A percentile compares a stretch with the other conserved stretches of the same genome.
phyloP scores from a whole-genome alignment of 2,329 filamentous ascomycete genomes.

The Penicillium sp. region DNA sequence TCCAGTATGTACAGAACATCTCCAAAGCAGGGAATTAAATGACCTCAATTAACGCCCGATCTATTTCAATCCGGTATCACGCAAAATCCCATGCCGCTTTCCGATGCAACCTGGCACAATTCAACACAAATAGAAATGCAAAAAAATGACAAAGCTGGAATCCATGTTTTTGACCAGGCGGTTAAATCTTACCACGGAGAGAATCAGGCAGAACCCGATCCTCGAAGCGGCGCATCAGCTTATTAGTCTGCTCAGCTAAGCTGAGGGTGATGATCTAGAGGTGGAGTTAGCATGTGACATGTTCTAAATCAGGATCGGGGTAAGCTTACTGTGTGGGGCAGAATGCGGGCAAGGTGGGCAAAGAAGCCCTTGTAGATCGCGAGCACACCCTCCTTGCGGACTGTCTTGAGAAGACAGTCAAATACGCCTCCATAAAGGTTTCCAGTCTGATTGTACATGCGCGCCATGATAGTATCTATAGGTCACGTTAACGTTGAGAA shows the following conservation, averaged over 20 bases:
- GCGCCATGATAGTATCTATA: constrained; percentile 92
- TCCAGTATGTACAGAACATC: not conserved
- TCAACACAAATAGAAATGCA: not conserved
- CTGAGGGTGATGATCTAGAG: constrained; percentile 78
- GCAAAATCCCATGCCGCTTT: constrained; percentile 1
- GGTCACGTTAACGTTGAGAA: not conserved
- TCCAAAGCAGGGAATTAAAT: not conserved
- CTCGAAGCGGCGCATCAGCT: constrained; percentile 80
- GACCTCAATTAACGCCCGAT: not conserved
- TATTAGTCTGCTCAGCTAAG: constrained; percentile 95
- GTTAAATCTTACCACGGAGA: constrained; percentile 49
- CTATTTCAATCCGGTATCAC: not conserved
- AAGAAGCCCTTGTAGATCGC: constrained; percentile 98
- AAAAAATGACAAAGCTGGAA: not conserved
- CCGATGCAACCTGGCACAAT: not conserved
- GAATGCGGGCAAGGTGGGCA: constrained; percentile 87
- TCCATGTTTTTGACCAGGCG: not conserved
- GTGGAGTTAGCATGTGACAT: constrained; percentile 19
- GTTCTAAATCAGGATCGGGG: not conserved
- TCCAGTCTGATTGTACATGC: constrained; percentile 97
- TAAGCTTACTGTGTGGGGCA: constrained; percentile 76
- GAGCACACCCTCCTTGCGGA: constrained; percentile 84
- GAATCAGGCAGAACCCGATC: constrained; percentile 52
- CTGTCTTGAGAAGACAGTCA: constrained; percentile 87
- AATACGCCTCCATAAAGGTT: constrained; percentile 94